Percentiles rank a stretch among this genome's conserved stretches.
These are phyloP conservation scores for Plicaturopsis crispa DNA, from an alignment of 768 basidiomycete species.

Conservation along the genomic window DNA sequence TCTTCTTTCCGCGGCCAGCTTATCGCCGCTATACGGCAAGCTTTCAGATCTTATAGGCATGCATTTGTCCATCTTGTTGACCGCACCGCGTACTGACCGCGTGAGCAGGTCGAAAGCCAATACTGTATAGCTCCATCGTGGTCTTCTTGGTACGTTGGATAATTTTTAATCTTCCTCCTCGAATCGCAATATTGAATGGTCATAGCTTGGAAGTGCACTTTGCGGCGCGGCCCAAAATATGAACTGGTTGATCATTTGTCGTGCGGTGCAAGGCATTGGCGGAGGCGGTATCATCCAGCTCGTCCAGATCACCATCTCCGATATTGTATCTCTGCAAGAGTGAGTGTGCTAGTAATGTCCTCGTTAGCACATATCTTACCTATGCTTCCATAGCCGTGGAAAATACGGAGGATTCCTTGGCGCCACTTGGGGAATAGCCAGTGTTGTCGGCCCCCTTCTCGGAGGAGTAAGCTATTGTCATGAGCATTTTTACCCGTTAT, in stretches of 20 bases:
- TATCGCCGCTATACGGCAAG: conserved; percentile 74
- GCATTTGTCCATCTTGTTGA: neutral
- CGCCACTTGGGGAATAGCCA: conserved; percentile 73
- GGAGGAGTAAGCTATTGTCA: conserved; percentile 54
- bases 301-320: conserved; percentile 71
- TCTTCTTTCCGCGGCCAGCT: conserved; percentile 57
- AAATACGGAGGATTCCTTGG: conserved; percentile 70
- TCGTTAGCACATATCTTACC: neutral
- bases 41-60: conserved; percentile 51
- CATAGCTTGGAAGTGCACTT: conserved; percentile 67
- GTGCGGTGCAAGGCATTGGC: conserved; percentile 80
- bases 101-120: conserved; percentile 52
- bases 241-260: conserved; percentile 67
- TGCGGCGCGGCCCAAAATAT: conserved; percentile 78
- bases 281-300: conserved; percentile 76
- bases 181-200: neutral
- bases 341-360: conserved; percentile 22
- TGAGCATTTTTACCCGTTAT: conserved; percentile 2
- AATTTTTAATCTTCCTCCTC: neutral
- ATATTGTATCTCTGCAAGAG: conserved; percentile 79
- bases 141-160: conserved; percentile 52
- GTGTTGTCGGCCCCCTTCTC: conserved; percentile 70
- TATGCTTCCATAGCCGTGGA: conserved; percentile 45
- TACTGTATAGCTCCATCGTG: conserved; percentile 58
- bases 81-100: conserved; percentile 19